Base-by-base conservation (phyloP, 2,329 filamentous ascomycete genomes). In the Talaromyces amestolkiae region DNA sequence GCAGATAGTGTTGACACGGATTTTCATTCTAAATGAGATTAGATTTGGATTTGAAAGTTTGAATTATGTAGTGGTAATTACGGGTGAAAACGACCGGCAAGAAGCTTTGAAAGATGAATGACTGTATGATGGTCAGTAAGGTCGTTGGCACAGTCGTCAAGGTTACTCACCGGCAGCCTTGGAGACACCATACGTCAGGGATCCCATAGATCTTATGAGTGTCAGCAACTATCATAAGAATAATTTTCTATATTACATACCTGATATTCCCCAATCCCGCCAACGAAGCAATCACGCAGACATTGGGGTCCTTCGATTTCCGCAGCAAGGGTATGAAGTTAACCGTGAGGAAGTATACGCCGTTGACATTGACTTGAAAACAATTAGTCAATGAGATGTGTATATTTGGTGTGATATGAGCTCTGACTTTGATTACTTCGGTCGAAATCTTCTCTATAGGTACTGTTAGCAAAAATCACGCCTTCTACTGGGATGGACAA, bases 281-380 rank as follows among this genome's bases (percentile, higher is more conserved):
- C 2, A 73, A 61, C 11, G 72, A 72, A 6, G 72, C 68, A 66
- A 74, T 73, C 15, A 73, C 66, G 41, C 68, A 69, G 15, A 73
- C 71, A 43, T 72, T 74, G 9, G 72, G 71, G 33, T 69, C 67
- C n/a, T 60, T 59, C 1, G 71, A 56, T 60, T 72, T 70, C 35
- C 72, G 71, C 11, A 74, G 62, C n/a, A 74, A 69, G 3, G 72
- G 70, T 51, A 73, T 61, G 37, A 72, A 70, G 60, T 67, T 68
- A n/a, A 69, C 70, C 0, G 71, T 71, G 24, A 72, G 51, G 49
- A 73, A 74, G 59, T 74, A 74, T 35, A 74, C 71, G 19, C 72
- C 72, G 45, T 64, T 72, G n/a, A 73, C 69, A 58, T 73, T 71
- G 61, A 73, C 70, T 73, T 10, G 27, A 31, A 5, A 31, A 5